Percentiles rank a stretch among this genome's conserved stretches.
Conservation (phyloP, 495 filamentous ascomycete genomes). For the Penicillium argentinense region DNA sequence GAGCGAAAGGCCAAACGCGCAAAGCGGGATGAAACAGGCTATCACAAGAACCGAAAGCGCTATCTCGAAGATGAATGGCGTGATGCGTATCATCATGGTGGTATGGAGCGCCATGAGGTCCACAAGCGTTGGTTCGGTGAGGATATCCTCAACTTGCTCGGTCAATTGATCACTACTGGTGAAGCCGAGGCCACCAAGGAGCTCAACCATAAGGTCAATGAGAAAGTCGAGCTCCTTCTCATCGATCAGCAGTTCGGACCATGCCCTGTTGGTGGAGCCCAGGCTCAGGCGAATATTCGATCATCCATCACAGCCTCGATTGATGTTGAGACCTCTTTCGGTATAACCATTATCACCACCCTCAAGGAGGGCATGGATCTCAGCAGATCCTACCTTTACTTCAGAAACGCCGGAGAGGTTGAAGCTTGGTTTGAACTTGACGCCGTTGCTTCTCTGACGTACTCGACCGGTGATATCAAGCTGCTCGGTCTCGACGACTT, state of each 20-base stretch:
- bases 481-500: conserved; percentile 14
- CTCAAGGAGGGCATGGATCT: conserved; percentile 17
- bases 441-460: conserved; percentile 9
- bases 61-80: conserved; percentile 35
- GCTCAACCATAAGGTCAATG: conserved; percentile 16
- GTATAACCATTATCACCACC: conserved; percentile 24
- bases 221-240: conserved; percentile 11
- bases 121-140: conserved; percentile 5
- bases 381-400: conserved; percentile 24
- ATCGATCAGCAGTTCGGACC: conserved; percentile 19
- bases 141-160: conserved; percentile 2
- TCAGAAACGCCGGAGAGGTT: conserved; percentile 29
- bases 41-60: conserved; percentile 21
- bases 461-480: conserved; percentile 8
- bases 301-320: conserved; percentile 11
- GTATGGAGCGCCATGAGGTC: conserved; percentile 2
- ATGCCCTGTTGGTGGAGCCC: conserved; percentile 12
- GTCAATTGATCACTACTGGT: conserved; percentile 5
- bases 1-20: conserved; percentile 12
- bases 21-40: conserved; percentile 8
- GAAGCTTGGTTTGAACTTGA: conserved; percentile 22
- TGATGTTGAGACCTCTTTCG: conserved; percentile 20
- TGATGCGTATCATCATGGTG: conserved; percentile 24
- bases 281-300: conserved; percentile 17
- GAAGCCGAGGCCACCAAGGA: conserved; percentile 12